phyloP scores from a whole-genome alignment of 2,329 filamentous ascomycete genomes.

The Pseudogymnoascus sp. region DNA sequence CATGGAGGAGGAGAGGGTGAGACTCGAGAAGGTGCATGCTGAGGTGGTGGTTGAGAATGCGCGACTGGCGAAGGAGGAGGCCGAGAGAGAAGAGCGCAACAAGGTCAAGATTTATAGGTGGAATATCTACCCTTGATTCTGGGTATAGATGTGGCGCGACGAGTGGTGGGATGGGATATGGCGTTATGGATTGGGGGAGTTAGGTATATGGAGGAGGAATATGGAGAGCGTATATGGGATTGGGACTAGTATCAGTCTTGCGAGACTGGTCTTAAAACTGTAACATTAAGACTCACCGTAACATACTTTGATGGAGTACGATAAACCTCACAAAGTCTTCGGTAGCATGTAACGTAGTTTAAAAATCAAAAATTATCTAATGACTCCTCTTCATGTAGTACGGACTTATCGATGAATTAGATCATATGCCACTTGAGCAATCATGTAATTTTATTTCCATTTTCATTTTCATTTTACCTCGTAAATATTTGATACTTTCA shows the following conservation, averaged over 20 bases:
- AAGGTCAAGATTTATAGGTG: not conserved
- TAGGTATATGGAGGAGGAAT: not conserved
- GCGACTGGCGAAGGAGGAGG: not conserved
- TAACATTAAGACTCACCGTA: not conserved
- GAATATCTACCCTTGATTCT: not conserved
- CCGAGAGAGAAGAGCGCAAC: not conserved
- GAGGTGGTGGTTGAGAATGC: not conserved
- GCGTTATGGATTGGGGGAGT: not conserved
- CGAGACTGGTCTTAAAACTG: not conserved
- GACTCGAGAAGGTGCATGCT: not conserved
- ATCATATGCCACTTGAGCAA: not conserved
- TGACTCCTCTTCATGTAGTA: not conserved
- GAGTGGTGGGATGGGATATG: not conserved
- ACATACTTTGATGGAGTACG: too few species aligned
- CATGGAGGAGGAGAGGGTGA: slow-evolving; percentile 15
- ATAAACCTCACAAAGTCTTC: not conserved
- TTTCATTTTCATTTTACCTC: not conserved
- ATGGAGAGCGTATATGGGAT: not conserved
- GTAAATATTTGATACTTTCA: not conserved
- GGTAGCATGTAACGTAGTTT: not conserved
- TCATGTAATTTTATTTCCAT: not conserved
- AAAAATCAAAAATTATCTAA: not conserved
- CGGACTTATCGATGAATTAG: not conserved
- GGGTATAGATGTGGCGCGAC: not conserved
- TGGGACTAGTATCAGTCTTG: not conserved